Base-by-base conservation (phyloP, 441 rosid species). In the Mallotus japonicus region DNA sequence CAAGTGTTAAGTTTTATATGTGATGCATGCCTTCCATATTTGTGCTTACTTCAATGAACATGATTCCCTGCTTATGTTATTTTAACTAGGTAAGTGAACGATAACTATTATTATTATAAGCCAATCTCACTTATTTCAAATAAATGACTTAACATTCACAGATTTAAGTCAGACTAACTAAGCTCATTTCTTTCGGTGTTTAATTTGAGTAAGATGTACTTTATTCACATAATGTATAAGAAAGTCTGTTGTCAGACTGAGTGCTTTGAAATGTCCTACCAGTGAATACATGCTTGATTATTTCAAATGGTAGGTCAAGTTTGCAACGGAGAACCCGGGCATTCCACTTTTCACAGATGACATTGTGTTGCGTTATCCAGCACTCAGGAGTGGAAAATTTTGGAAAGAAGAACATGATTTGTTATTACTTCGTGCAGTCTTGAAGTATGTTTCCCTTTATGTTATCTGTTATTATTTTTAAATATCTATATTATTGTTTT, bases 381-480 rank as follows among this genome's bases (percentile, higher is more conserved):
- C 87, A 68, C 79, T 96, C 73, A 87, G 83, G 84, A 82, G 93
- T 84, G 98, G 98, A 73, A 90, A 84, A 77, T 78, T 81, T 78
- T 96, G 99, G 99, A 96, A 90, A 77, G 94, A 88, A 81, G 98
- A 89, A 62, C 98, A 96, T 76, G 99, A 96, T 85, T 74, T 73
- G 40, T 68, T 85, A 75, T 81, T 96, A 80, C 85, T 96, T 24
- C 82, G 84, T 72, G 99, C 99, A 42, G 95, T 96, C 42, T 79
- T 87, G 57, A 96, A 89, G 99, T 96, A 89, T 73, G 93, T 59
- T 59, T 65, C 65, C 69, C 34, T 64, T 6, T 42, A 53, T 17
- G 20, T 34, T 61, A 15, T 65, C 40, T n/a, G 53, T 56, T 51
- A 17, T 6, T 54, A 5, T 49, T 14, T 15, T 49, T 61, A 55